Evolutionary conservation across 2,329 filamentous ascomycete species (phyloP).

Genomic region (Hypoxylon sp.): DNA sequence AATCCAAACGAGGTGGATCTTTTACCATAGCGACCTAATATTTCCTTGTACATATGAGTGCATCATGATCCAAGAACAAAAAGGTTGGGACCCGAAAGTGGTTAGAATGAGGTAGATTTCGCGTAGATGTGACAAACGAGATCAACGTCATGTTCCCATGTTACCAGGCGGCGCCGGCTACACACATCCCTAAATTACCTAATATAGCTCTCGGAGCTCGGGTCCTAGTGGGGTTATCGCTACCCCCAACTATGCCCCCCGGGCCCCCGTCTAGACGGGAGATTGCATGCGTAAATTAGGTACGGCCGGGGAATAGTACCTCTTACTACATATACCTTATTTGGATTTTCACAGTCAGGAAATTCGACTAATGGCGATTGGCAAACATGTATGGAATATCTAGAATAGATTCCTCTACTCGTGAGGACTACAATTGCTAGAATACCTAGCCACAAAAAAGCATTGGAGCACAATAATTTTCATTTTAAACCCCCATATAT

Average conservation of each 20-base stretch:
- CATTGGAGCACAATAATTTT: not conserved
- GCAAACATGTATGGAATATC: too few species aligned
- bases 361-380: too few species aligned
- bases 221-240: not conserved
- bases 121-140: not conserved
- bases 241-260: not conserved
- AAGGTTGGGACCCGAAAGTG: slow-evolving; percentile 7
- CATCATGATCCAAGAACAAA: slow-evolving; percentile 3
- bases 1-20: not conserved
- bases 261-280: not conserved
- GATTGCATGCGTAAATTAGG: not conserved
- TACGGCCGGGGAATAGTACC: not conserved
- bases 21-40: not conserved
- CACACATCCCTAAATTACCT: not conserved
- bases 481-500: not conserved
- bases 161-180: not conserved
- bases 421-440: not conserved
- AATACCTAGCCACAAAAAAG: not conserved
- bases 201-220: not conserved
- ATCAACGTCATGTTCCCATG: slow-evolving; percentile 15
- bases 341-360: too few species aligned
- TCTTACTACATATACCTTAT: too few species aligned
- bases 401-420: not conserved
- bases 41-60: not conserved
- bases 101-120: slow-evolving; percentile 9